These are phyloP conservation scores for Cystoderma amianthinum DNA, from an alignment of 768 basidiomycete genomes.

Conservation along the genomic window DNA sequence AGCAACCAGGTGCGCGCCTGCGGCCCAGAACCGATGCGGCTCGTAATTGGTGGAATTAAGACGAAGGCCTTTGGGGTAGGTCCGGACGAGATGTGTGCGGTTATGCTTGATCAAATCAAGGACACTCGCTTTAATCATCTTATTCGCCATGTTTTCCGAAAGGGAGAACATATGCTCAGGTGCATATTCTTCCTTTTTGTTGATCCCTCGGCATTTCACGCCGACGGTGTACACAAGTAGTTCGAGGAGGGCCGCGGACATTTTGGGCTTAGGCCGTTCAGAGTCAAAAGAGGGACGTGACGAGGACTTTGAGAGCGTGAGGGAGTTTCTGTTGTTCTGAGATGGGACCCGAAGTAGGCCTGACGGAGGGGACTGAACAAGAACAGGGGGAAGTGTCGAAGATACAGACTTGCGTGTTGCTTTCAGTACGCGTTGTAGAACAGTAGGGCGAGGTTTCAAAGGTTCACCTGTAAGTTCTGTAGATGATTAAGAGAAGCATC, in stretches of 20 bases:
- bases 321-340: background rate
- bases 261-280: slow-evolving; percentile 46
- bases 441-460: slow-evolving; percentile 27
- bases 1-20: slow-evolving; percentile 85
- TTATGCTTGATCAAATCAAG: slow-evolving; percentile 82
- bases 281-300: background rate
- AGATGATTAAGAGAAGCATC: slow-evolving; percentile 3
- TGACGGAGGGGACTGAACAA: background rate
- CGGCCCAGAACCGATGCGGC: slow-evolving; percentile 86
- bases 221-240: slow-evolving; percentile 93
- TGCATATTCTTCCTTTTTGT: slow-evolving; percentile 79
- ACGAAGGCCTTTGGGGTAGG: slow-evolving; percentile 81
- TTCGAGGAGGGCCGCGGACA: slow-evolving; percentile 66
- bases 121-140: slow-evolving; percentile 63
- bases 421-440: slow-evolving; percentile 33
- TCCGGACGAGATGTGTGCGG: slow-evolving; percentile 71
- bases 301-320: background rate
- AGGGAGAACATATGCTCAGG: slow-evolving; percentile 90
- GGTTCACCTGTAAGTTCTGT: slow-evolving; percentile 15
- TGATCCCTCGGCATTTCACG: slow-evolving; percentile 89
- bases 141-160: slow-evolving; percentile 76
- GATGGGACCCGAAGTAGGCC: background rate
- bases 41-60: slow-evolving; percentile 83
- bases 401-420: slow-evolving; percentile 9
- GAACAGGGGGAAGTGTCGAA: background rate